phyloP scores from a whole-genome alignment of 1,284 basidiomycete genomes.

The Ganoderma boninense region DNA sequence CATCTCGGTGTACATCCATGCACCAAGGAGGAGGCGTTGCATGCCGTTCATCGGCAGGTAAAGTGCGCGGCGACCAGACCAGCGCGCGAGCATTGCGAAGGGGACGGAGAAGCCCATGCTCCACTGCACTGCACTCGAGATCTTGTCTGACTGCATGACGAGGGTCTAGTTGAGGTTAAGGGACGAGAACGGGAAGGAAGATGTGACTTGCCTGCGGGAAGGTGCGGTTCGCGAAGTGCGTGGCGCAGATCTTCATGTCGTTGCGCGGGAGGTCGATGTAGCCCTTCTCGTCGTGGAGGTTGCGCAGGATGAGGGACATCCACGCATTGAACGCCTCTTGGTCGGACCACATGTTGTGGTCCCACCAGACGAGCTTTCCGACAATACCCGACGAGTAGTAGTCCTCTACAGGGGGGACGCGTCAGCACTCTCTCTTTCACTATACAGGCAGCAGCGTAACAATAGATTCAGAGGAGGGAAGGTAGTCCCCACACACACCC shows the following conservation, averaged over 20 bases:
- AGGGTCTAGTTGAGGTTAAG: neutral
- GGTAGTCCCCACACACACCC: neutral
- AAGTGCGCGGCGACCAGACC: constrained; percentile 5
- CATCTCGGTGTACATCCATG: constrained; percentile 6
- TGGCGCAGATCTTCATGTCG: constrained; percentile 8
- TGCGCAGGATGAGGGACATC: neutral
- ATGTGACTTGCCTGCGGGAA: neutral
- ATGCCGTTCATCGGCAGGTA: constrained; percentile 14
- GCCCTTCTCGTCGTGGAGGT: neutral
- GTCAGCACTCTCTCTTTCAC: neutral
- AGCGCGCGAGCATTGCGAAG: constrained; percentile 10
- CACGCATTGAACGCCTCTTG: neutral
- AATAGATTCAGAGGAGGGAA: neutral
- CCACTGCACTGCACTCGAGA: neutral
- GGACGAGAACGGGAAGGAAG: neutral
- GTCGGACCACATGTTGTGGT: constrained; percentile 2
- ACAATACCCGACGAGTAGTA: neutral
- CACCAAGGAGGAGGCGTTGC: constrained; percentile 7
- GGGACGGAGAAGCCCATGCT: constrained; percentile 7
- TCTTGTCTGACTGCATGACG: neutral
- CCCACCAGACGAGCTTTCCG: constrained; percentile 10
- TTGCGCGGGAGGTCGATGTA: neutral
- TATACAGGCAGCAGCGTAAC: neutral
- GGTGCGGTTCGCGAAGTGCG: constrained; percentile 1
- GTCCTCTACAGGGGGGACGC: no score